Base-by-base conservation (phyloP, 768 basidiomycete species). In the Candolleomyces efflorescens region DNA sequence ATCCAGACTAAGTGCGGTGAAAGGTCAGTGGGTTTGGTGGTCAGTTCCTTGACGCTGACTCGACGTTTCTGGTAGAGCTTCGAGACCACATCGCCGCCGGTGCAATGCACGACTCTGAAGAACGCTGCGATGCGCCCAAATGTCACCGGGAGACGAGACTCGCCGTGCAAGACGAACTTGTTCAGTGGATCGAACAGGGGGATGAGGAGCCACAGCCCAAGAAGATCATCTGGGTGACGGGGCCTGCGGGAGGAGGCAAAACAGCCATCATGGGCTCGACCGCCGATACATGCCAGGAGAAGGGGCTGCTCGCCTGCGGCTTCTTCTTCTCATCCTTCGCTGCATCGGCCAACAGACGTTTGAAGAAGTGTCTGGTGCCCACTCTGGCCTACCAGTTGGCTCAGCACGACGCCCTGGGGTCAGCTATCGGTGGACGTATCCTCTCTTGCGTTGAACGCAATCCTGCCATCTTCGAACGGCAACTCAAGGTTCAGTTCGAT, bases 261-360 rank as follows among this genome's bases (percentile, higher is more conserved):
- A 56, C 60, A 1, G 56, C 56, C 20, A 56, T 60, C 18, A 45
- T 32, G 27, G 50, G 53, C 18, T 52, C 44, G 13, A 41, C 57
- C 24, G 50, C 60, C 9, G 52, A 57, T 12, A 23, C 23, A 11
- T 53, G 50, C 50, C 36, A 38, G 17, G 44, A 22, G 24, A 46
- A 39, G n/a, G 43, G 46, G n/a, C 27, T 23, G 1, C 52, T 60
- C 3, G 50, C 52, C 5, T 55, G 43, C 17, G 53, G 56, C 32
- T 60, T 57, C 44, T 58, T 60, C 56, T 60, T 60, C 44, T 60
- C 52, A 5, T 23, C 26, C 26, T 36, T 32, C 26, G 36, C 26
- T 39, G 26, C 5, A n/a, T 24, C 26, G 17, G 18, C 26, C 4
- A 38, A 53, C 22, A 36, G 37, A 12, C n/a, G 37, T 6, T 36